Percentiles rank a stretch among this genome's conserved stretches.
These are phyloP conservation scores for Spergularia marina DNA, from an alignment of 148 eudicot genomes.

Conservation along the genomic window DNA sequence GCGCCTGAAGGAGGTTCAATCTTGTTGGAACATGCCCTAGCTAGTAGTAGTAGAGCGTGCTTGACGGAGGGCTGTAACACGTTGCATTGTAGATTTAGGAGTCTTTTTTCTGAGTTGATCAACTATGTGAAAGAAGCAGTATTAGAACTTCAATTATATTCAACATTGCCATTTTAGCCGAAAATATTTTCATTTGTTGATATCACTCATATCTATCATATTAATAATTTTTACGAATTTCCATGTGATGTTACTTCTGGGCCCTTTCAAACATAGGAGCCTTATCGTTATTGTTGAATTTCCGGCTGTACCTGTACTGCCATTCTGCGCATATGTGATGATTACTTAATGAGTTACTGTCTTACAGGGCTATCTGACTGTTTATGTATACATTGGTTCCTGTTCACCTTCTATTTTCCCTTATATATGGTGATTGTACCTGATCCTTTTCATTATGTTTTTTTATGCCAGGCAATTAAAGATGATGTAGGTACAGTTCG, in stretches of 20 bases:
- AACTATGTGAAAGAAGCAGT: neutral
- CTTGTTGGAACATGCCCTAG: neutral
- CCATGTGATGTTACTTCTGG: neutral
- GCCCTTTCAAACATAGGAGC: neutral
- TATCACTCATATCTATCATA: no score
- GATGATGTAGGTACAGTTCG: constrained; percentile 90
- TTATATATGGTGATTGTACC: neutral
- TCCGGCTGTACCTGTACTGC: neutral
- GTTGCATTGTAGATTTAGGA: neutral
- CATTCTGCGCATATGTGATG: neutral
- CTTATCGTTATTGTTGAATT: neutral
- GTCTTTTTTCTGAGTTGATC: neutral
- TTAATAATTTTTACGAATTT: no score
- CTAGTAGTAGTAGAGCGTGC: neutral
- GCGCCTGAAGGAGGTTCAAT: neutral
- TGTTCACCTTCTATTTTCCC: neutral
- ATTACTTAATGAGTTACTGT: neutral
- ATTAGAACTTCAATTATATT: neutral
- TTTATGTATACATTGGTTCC: neutral
- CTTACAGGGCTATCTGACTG: neutral
- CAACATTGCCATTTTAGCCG: no score
- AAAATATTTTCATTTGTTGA: no score
- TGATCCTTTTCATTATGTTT: constrained; percentile 3
- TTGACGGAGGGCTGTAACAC: neutral
- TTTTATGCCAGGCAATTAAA: constrained; percentile 50